Conservation (phyloP, 169 alveolate genomes). For the Cystoisospora suis region DNA sequence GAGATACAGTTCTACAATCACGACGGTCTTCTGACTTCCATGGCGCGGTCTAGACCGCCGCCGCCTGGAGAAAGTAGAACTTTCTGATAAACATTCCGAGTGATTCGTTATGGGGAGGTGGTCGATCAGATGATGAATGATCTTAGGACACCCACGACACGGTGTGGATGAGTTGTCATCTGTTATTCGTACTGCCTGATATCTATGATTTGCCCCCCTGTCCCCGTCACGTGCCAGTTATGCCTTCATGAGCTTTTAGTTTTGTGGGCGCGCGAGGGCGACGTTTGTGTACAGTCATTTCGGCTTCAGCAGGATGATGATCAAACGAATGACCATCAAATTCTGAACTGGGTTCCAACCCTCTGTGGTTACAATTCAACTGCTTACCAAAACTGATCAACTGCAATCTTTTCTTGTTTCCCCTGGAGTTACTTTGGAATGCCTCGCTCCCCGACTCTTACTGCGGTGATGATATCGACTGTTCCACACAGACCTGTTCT, state of each 20-base stretch:
- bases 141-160: conserved; percentile 49
- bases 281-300: neutral
- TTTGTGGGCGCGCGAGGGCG: neutral
- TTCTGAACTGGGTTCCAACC: neutral
- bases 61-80: conserved; percentile 23
- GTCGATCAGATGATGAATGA: conserved; percentile 25
- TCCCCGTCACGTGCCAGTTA: neutral
- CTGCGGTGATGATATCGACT: too few relatives aligned
- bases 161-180: conserved; percentile 13
- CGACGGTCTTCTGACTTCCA: conserved; percentile 38
- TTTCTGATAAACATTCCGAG: neutral
- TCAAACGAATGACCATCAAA: neutral
- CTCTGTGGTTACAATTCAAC: neutral
- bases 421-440: neutral
- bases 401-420: neutral
- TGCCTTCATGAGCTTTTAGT: neutral
- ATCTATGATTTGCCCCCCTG: neutral
- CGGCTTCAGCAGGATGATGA: neutral
- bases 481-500: conserved; percentile 35
- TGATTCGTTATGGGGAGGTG: neutral
- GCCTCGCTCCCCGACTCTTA: too few relatives aligned
- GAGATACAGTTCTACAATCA: neutral
- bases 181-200: conserved; percentile 43
- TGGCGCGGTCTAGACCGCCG: neutral
- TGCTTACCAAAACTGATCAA: conserved; percentile 9